These are phyloP conservation scores for Metschnikowia henanensis DNA, from an alignment of 805 yeast species.

Conservation along the genomic window DNA sequence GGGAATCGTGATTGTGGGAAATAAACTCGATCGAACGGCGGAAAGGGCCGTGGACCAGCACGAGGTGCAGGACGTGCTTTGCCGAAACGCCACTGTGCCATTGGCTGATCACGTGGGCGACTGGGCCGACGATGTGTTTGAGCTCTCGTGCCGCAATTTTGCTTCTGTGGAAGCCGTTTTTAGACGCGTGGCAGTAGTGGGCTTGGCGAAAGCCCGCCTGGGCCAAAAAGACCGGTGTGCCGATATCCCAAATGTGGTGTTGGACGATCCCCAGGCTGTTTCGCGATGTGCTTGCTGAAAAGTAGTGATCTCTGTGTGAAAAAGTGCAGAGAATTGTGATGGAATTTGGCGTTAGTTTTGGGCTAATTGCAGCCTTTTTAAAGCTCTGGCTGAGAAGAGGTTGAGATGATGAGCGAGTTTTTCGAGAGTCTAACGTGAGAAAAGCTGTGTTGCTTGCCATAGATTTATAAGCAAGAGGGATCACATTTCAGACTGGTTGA, in stretches of 20 bases:
- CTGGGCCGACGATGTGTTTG: slow-evolving; percentile 36
- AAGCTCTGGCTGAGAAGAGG: no score
- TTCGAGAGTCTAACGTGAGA: no score
- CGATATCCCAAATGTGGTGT: background rate
- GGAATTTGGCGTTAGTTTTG: no score
- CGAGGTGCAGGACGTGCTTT: slow-evolving; percentile 36
- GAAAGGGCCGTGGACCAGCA: slow-evolving; percentile 37
- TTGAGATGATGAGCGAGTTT: no score
- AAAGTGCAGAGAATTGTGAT: no score
- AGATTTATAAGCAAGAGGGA: no score
- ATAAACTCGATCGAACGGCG: slow-evolving; percentile 42
- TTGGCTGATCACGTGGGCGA: slow-evolving; percentile 30
- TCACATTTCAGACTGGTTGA: no score
- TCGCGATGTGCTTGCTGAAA: slow-evolving; percentile 10
- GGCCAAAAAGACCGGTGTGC: background rate
- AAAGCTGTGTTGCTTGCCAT: no score
- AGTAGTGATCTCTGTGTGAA: no score
- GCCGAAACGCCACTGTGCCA: slow-evolving; percentile 19
- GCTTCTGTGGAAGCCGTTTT: slow-evolving; percentile 36
- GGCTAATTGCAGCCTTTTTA: no score
- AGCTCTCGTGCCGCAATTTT: slow-evolving; percentile 32
- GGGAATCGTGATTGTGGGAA: slow-evolving; percentile 52
- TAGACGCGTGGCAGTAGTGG: slow-evolving; percentile 37
- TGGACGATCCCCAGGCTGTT: slow-evolving; percentile 8
- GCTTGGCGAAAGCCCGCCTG: slow-evolving; percentile 12